phyloP scores from a whole-genome alignment of 306 rosid genomes.

The Astragalus glycyphyllos region DNA sequence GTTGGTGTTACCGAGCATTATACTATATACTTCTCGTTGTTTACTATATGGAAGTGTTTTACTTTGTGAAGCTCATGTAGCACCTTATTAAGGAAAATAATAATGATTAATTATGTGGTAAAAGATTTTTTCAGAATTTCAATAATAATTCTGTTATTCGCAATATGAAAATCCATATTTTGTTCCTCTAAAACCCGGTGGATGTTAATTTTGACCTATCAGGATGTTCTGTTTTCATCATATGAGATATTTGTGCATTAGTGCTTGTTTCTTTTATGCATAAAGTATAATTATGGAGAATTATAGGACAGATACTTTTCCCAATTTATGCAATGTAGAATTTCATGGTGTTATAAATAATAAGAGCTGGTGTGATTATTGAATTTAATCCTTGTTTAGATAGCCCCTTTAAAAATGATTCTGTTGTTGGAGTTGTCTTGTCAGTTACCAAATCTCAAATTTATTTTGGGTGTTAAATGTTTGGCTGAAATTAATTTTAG shows the following conservation, averaged over 20 bases:
- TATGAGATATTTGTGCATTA: conserved; percentile 33
- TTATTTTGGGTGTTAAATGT: conserved; percentile 22
- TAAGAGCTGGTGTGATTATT: conserved; percentile 14
- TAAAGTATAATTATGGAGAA: conserved; percentile 26
- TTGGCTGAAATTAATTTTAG: conserved; percentile 8
- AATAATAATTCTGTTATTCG: background rate
- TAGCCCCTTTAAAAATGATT: conserved; percentile 19
- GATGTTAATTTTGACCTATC: conserved; percentile 13
- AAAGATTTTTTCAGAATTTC: conserved; percentile 5
- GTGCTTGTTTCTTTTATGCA: conserved; percentile 28
- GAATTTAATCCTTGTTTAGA: conserved; percentile 30
- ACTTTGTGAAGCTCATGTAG: conserved; percentile 21
- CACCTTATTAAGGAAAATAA: conserved; percentile 31
- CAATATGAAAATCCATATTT: conserved; percentile 19
- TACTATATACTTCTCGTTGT: background rate
- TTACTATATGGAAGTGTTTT: conserved; percentile 2
- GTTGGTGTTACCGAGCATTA: too few species aligned
- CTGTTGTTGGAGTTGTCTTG: conserved; percentile 23
- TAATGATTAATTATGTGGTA: conserved; percentile 11
- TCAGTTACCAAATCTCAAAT: conserved; percentile 30
- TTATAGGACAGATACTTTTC: conserved; percentile 20
- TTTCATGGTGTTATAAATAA: conserved; percentile 35
- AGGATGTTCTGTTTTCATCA: conserved; percentile 35
- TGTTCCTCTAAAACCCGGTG: background rate
- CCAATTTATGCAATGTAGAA: conserved; percentile 8